phyloP scores from a whole-genome alignment of 1,139 yeast species.

The Suhomyces choctaworum region DNA sequence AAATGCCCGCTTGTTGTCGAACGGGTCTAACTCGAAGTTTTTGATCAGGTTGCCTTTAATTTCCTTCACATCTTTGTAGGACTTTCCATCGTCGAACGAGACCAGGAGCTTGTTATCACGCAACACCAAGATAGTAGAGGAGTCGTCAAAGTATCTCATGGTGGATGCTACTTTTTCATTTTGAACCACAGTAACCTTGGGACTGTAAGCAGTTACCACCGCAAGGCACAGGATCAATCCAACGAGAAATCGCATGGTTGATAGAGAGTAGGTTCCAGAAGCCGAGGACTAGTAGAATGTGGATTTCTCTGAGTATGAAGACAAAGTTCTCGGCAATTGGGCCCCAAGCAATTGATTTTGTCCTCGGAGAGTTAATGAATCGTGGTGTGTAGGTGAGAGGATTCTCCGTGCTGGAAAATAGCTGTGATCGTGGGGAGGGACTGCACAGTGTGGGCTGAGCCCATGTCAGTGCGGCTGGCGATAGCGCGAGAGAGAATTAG shows the following conservation, averaged over 20 bases:
- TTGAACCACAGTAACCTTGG: conserved; percentile 13
- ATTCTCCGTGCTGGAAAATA: too few species aligned
- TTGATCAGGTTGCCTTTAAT: conserved; percentile 27
- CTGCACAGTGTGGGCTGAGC: too few species aligned
- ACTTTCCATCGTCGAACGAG: conserved; percentile 60
- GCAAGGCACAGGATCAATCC: conserved; percentile 2
- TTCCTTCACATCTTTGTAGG: conserved; percentile 46
- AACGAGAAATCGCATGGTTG: conserved; percentile 2
- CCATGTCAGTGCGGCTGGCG: too few species aligned
- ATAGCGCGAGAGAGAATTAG: too few species aligned
- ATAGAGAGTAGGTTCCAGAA: background rate
- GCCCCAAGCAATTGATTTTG: too few species aligned
- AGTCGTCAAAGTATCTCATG: conserved; percentile 55
- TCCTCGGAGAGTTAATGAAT: too few species aligned
- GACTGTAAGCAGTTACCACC: conserved; percentile 13
- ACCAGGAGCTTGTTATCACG: conserved; percentile 29
- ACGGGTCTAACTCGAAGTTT: conserved; percentile 45
- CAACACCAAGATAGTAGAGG: conserved; percentile 46
- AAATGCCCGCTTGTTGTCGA: conserved; percentile 51
- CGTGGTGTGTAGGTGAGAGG: too few species aligned
- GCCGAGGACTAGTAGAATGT: too few species aligned
- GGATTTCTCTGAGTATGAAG: too few species aligned
- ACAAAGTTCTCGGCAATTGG: too few species aligned
- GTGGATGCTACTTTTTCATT: conserved; percentile 16
- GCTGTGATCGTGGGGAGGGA: too few species aligned